Percentiles rank a stretch among this genome's conserved stretches.
Evolutionary conservation across 805 yeast species (phyloP).

Genomic region (Scheffersomyces coipomensis): DNA sequence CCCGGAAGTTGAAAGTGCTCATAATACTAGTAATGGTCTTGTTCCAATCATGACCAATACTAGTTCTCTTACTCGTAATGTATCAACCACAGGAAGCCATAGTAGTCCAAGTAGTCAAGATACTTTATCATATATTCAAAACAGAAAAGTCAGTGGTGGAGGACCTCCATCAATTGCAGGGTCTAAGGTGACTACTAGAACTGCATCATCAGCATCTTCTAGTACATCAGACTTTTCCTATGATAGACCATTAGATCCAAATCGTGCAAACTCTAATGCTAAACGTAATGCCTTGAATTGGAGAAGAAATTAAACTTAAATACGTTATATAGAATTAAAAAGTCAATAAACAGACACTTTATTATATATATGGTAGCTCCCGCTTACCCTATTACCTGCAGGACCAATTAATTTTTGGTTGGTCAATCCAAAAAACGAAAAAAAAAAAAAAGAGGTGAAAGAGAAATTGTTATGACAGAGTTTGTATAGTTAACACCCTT

Average conservation of each 20-base stretch:
- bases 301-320: slow-evolving; percentile 16
- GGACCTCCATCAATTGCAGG: slow-evolving; percentile 11
- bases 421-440: too few species aligned
- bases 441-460: too few species aligned
- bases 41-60: not conserved
- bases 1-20: slow-evolving; percentile 13
- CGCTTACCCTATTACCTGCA: too few species aligned
- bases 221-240: not conserved
- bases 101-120: slow-evolving; percentile 5
- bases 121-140: slow-evolving; percentile 13
- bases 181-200: slow-evolving; percentile 22
- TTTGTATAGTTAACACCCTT: too few species aligned
- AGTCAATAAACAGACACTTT: too few species aligned
- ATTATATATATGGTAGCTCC: too few species aligned
- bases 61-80: not conserved
- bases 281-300: slow-evolving; percentile 40
- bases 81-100: not conserved
- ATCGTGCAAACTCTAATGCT: slow-evolving; percentile 1
- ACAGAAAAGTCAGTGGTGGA: slow-evolving; percentile 1
- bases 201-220: slow-evolving; percentile 8
- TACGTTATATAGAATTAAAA: too few species aligned
- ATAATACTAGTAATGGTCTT: too few species aligned
- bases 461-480: too few species aligned
- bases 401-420: too few species aligned
- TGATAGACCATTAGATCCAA: not conserved